Conservation (phyloP, 495 filamentous ascomycete species). For the Tuber microsphaerosporum region DNA sequence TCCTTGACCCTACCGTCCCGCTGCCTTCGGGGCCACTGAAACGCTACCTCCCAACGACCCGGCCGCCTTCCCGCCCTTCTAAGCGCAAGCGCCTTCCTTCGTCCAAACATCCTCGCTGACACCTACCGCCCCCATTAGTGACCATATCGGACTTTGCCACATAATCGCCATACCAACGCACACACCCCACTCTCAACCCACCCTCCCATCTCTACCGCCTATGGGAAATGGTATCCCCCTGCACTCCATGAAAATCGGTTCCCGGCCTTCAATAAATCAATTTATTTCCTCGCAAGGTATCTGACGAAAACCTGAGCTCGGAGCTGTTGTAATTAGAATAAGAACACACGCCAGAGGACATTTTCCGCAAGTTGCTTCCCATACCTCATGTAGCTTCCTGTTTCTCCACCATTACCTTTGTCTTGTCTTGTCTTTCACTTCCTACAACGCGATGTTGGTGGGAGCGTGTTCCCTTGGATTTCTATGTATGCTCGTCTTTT, state of each 20-base stretch:
- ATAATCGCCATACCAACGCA: background rate
- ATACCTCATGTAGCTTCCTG: too few relatives aligned
- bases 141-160: background rate
- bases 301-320: background rate
- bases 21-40: background rate
- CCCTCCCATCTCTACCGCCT: background rate
- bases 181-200: background rate
- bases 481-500: too few relatives aligned
- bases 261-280: background rate
- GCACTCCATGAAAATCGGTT: background rate
- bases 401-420: background rate
- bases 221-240: background rate
- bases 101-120: background rate
- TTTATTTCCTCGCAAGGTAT: background rate
- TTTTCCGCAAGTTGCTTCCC: background rate
- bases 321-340: background rate
- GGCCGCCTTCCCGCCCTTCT: background rate
- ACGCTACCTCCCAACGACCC: background rate
- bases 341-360: background rate
- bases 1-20: background rate
- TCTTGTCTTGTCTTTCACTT: background rate
- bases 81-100: background rate
- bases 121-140: background rate
- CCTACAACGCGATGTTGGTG: background rate
- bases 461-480: too few relatives aligned